Evolutionary conservation across 805 yeast species (phyloP), one percentile per base, ranked within the genome.

Genomic region (Barnettozyma vustinii): DNA sequence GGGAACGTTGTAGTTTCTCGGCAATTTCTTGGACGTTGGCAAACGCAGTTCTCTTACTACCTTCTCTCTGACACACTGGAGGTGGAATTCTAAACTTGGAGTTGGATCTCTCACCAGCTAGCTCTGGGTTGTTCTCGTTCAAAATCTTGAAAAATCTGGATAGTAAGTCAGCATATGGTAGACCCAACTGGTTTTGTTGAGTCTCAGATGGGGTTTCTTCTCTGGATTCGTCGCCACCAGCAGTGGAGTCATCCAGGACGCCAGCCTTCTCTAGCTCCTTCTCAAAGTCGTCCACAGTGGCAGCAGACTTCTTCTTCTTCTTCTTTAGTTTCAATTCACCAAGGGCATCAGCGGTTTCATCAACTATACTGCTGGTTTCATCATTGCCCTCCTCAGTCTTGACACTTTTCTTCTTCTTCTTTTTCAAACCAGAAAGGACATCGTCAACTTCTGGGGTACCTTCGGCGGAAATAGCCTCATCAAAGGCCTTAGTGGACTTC

Each of bases 61-160:
- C 98, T 74, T 94, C 99, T 75, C 99, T 90, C 69, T 84, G 85
- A 69, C 96, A 94, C 56, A 85, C 77, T 54, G 99, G 99, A 40
- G 98, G 98, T 45, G 99, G 99, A 62, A 94, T 90, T 77, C 92
- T 86, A 73, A 91, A 85, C 72, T 92, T 91, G 47, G 89, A 81
- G 39, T 96, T 92, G 27, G 87, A 77, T 70, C 96, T 83, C 67
- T 92, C 98, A 66, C 97, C 97, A 41, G 98, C 99, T 63, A 94
- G 80, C 70, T 94, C 99, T 53, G 99, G 99, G 74, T 94, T 94
- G 72, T 92, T 92, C 55, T 88, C 84, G 62, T 87, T 89, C 64
- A 94, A 77, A 52, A 92, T 84, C 47, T 73, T 70, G 75, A 91
- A 94, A 67, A 94, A 94, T 67, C 99, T 80, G 47, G 84, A 77